A percentile compares a stretch with the other conserved stretches of the same genome.
Evolutionary conservation across 2,329 filamentous ascomycete genomes (phyloP).

Genomic region (Phaeosphaeria sp.): DNA sequence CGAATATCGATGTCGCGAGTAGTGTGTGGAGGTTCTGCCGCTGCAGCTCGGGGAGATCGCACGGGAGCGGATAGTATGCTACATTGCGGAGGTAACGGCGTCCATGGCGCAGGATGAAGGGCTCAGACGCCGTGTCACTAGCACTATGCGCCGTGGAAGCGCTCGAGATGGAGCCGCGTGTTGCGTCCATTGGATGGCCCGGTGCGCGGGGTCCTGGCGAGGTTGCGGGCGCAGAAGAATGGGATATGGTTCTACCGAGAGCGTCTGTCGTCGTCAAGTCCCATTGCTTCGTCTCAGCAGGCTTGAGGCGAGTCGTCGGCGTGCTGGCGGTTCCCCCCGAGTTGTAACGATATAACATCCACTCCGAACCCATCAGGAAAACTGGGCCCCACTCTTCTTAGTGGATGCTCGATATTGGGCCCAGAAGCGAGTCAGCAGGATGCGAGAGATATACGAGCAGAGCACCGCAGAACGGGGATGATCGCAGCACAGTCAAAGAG

Average conservation of each 20-base stretch:
- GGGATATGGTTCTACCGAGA: slow-evolving; percentile 45
- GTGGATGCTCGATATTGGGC: slow-evolving; percentile 43
- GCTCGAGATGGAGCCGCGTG: slow-evolving; percentile 49
- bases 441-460: slow-evolving; percentile 9
- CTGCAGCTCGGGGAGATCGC: slow-evolving; percentile 86
- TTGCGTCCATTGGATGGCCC: slow-evolving; percentile 42
- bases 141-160: slow-evolving; percentile 41
- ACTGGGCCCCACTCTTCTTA: slow-evolving; percentile 45
- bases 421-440: slow-evolving; percentile 37
- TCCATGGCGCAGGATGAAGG: slow-evolving; percentile 75
- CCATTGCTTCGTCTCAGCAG: slow-evolving; percentile 47
- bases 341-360: slow-evolving; percentile 37
- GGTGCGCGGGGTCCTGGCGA: slow-evolving; percentile 21
- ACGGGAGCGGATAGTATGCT: slow-evolving; percentile 79
- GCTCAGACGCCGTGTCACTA: slow-evolving; percentile 39
- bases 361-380: slow-evolving; percentile 6
- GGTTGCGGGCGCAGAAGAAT: slow-evolving; percentile 25
- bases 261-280: slow-evolving; percentile 43
- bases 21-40: slow-evolving; percentile 85
- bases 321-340: slow-evolving; percentile 34
- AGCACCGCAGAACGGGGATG: slow-evolving; percentile 16
- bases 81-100: slow-evolving; percentile 83
- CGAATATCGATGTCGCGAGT: slow-evolving; percentile 80
- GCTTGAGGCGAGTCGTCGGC: slow-evolving; percentile 37
- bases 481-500: not conserved